phyloP scores from a whole-genome alignment of 108 stramenopile species.

The Pseudonitzschia multistriata region DNA sequence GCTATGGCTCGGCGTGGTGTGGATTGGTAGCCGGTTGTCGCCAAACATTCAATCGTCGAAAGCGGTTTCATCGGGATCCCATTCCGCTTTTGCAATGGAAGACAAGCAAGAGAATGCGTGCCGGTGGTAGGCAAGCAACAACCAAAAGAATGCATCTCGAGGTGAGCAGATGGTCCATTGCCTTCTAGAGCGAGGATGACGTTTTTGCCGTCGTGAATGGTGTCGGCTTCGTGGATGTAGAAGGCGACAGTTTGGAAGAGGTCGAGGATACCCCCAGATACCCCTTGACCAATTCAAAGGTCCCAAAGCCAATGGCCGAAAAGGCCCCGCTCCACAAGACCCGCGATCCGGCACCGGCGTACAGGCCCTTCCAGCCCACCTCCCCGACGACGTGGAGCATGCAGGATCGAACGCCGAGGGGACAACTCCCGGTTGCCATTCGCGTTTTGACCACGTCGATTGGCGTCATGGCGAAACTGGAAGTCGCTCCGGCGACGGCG shows the following conservation, averaged over 20 bases:
- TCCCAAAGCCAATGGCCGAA: constrained; percentile 56
- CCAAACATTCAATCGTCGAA: neutral
- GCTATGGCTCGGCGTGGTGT: too few relatives aligned
- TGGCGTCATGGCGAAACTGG: constrained; percentile 63
- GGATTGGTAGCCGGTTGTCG: too few relatives aligned
- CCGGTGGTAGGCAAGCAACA: too few relatives aligned
- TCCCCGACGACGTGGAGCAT: constrained; percentile 26
- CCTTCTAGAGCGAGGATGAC: too few relatives aligned
- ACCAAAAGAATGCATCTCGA: too few relatives aligned
- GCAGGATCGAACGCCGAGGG: constrained; percentile 27
- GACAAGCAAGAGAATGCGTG: too few relatives aligned
- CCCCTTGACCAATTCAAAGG: constrained; percentile 43
- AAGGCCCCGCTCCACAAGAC: constrained; percentile 42
- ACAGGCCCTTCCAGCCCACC: constrained; percentile 36
- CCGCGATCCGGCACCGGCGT: constrained; percentile 49
- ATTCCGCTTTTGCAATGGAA: too few relatives aligned
- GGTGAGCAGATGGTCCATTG: too few relatives aligned
- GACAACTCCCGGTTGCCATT: constrained; percentile 45
- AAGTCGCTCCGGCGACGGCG: constrained; percentile 57
- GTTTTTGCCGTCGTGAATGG: neutral
- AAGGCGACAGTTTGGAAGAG: neutral
- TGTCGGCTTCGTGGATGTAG: neutral
- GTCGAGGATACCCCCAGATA: constrained; percentile 25
- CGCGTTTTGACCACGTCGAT: constrained; percentile 73
- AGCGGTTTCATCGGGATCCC: neutral